These are phyloP conservation scores for Ochromonadaceae sp. DNA, from an alignment of 352 stramenopile genomes.

Conservation along the genomic window DNA sequence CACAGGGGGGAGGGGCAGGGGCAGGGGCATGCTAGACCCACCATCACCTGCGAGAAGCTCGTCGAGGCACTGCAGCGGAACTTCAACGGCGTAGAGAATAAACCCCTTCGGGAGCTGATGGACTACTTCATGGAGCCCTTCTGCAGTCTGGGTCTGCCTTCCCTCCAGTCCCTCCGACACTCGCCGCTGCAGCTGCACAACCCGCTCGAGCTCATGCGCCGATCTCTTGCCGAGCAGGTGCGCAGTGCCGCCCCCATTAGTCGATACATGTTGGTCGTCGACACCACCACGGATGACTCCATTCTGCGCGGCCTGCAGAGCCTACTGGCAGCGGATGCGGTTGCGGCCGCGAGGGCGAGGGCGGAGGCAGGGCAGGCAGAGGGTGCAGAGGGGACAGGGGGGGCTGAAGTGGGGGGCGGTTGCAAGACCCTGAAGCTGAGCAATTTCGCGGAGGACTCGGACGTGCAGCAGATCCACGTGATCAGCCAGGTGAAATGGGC, in stretches of 20 bases:
- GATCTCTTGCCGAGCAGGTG: conserved; percentile 24
- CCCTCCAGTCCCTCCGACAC: too few species aligned
- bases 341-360: too few species aligned
- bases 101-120: conserved; percentile 25
- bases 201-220: conserved; percentile 25
- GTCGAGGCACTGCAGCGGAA: conserved; percentile 30
- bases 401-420: too few species aligned
- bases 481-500: conserved; percentile 34
- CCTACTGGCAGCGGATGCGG: too few species aligned
- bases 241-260: conserved; percentile 20
- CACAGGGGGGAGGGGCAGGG: not conserved
- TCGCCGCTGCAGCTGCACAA: conserved; percentile 21
- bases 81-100: conserved; percentile 29
- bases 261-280: conserved; percentile 37
- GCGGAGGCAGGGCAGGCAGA: too few species aligned
- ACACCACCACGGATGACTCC: conserved; percentile 33
- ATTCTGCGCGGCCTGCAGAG: conserved; percentile 27
- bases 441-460: conserved; percentile 26
- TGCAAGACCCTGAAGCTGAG: conserved; percentile 30
- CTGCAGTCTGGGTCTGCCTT: too few species aligned
- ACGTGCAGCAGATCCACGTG: conserved; percentile 30
- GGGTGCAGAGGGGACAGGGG: too few species aligned
- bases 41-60: conserved; percentile 20
- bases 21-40: too few species aligned
- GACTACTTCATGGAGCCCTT: conserved; percentile 27